phyloP scores from a whole-genome alignment of 2,329 filamentous ascomycete genomes.

The Sporothrix brasiliensis region DNA sequence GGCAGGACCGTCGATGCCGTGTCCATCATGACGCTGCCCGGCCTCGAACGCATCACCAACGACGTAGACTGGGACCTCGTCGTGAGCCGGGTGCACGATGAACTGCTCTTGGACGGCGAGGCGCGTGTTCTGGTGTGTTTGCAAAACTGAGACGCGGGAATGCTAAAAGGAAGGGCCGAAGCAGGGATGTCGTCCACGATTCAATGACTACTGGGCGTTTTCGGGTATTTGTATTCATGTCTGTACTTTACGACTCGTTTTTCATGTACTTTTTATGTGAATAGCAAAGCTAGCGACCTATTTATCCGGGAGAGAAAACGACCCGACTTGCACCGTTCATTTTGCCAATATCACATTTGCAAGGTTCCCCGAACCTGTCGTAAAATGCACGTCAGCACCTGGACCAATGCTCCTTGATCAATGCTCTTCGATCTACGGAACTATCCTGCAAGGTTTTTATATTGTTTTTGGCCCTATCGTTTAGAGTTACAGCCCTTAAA shows the following conservation, averaged over 20 bases:
- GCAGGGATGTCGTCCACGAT: background rate
- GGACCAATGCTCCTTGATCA: no score
- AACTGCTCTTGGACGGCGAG: constrained; percentile 29
- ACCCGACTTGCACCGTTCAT: background rate
- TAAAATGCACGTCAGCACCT: no score
- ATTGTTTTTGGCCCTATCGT: no score
- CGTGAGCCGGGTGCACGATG: constrained; percentile 23
- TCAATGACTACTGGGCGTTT: background rate
- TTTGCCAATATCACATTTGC: background rate
- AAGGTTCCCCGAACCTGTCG: background rate
- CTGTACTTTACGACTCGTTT: background rate
- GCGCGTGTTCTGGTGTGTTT: constrained; percentile 31
- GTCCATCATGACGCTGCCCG: constrained; percentile 26
- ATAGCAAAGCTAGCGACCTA: background rate
- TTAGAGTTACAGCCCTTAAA: background rate
- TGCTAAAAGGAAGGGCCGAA: background rate
- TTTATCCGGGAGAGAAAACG: background rate
- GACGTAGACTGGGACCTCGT: constrained; percentile 29
- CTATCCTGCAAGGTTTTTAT: background rate
- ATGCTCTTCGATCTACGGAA: no score
- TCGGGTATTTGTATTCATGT: background rate
- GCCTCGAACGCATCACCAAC: constrained; percentile 24
- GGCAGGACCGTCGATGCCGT: constrained; percentile 9
- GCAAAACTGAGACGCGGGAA: background rate
- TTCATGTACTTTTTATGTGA: background rate